A percentile compares a stretch with the other conserved stretches of the same genome.
phyloP scores from a whole-genome alignment of 805 yeast species.

The Jamesozyma piceae region DNA sequence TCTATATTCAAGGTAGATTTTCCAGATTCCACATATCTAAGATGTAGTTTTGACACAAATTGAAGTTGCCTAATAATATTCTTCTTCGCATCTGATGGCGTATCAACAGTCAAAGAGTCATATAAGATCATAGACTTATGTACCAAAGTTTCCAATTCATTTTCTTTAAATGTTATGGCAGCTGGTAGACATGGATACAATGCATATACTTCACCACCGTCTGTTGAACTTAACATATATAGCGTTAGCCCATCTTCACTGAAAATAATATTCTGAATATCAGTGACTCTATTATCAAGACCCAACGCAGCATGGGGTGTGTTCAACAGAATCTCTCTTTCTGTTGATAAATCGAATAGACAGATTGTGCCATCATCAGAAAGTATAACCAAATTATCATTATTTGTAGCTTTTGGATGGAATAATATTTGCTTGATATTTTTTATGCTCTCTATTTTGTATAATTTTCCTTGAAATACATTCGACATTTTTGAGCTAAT shows the following conservation, averaged over 20 bases:
- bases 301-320: slow-evolving; percentile 13
- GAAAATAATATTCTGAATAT: slow-evolving; percentile 18
- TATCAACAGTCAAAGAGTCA: slow-evolving; percentile 11
- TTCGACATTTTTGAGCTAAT: background rate
- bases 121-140: slow-evolving; percentile 22
- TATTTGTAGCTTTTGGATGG: slow-evolving; percentile 32
- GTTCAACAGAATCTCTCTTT: slow-evolving; percentile 5
- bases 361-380: slow-evolving; percentile 19
- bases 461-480: slow-evolving; percentile 1
- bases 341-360: slow-evolving; percentile 12
- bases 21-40: slow-evolving; percentile 11
- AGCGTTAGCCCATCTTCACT: slow-evolving; percentile 42
- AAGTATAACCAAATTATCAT: slow-evolving; percentile 19
- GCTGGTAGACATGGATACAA: slow-evolving; percentile 58
- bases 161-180: slow-evolving; percentile 5
- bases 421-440: slow-evolving; percentile 35
- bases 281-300: slow-evolving; percentile 14
- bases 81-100: slow-evolving; percentile 13
- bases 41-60: slow-evolving; percentile 30
- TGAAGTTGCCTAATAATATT: slow-evolving; percentile 31
- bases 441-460: background rate
- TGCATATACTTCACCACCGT: slow-evolving; percentile 47
- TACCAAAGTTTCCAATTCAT: slow-evolving; percentile 27
- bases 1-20: slow-evolving; percentile 12
- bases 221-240: slow-evolving; percentile 39